Conservation (phyloP, 2,329 filamentous ascomycete genomes). For the Fusarium brevicatenulatum region DNA sequence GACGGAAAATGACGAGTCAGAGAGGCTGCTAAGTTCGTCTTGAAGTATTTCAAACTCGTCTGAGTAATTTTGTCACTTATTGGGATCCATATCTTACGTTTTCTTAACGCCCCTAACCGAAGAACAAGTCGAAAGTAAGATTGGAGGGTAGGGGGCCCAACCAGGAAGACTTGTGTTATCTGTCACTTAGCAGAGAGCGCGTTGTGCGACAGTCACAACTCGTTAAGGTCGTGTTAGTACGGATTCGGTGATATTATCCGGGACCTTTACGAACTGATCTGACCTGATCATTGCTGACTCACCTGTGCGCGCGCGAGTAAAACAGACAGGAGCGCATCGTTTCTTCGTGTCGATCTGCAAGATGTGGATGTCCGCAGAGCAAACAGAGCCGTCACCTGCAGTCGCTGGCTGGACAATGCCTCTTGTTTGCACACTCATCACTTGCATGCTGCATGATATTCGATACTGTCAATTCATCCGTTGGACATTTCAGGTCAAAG, state of each 20-base stretch:
- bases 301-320: background rate
- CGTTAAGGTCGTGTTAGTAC: constrained; percentile 9
- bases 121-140: constrained; percentile 20
- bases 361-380: background rate
- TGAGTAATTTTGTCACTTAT: background rate
- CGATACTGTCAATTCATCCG: background rate
- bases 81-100: background rate
- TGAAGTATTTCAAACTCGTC: background rate
- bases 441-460: constrained; percentile 24
- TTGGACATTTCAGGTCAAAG: background rate
- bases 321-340: constrained; percentile 1
- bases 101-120: background rate
- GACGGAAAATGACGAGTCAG: background rate
- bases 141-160: constrained; percentile 11
- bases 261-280: background rate
- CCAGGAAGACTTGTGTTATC: background rate
- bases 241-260: background rate
- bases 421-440: constrained; percentile 11
- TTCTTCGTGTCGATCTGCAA: background rate
- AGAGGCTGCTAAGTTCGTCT: background rate
- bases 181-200: constrained; percentile 8
- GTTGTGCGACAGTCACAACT: background rate
- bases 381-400: constrained; percentile 14
- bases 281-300: background rate
- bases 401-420: constrained; percentile 11